Conservation (phyloP, 208 protist species). For the Crithidia bombi region DNA sequence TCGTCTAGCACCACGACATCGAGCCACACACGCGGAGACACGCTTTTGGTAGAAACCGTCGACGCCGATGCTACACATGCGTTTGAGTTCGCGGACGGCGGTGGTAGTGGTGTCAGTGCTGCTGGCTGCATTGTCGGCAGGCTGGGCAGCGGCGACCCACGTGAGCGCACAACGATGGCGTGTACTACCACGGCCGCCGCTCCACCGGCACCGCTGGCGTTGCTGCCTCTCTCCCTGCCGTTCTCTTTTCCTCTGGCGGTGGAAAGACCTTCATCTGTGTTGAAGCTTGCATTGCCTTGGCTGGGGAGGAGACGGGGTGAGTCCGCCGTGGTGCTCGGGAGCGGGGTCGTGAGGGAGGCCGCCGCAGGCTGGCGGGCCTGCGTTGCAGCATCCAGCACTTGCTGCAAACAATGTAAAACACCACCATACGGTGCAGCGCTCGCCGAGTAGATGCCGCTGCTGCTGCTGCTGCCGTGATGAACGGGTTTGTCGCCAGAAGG, state of each 20-base stretch:
- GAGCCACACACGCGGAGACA: slow-evolving; percentile 2
- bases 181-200: slow-evolving; percentile 31
- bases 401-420: slow-evolving; percentile 3
- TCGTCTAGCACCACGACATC: slow-evolving; percentile 27
- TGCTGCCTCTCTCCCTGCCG: not conserved
- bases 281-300: not conserved
- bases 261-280: not conserved
- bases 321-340: not conserved
- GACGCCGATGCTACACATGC: too few species aligned
- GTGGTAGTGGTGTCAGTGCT: not conserved
- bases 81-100: too few species aligned
- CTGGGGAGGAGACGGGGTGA: not conserved
- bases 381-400: not conserved
- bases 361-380: not conserved
- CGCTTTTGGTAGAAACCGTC: not conserved
- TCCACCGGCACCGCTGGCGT: not conserved
- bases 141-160: not conserved
- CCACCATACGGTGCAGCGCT: not conserved
- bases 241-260: not conserved
- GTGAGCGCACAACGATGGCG: slow-evolving; percentile 55
- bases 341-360: not conserved
- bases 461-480: too few species aligned
- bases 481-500: not conserved
- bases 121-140: not conserved
- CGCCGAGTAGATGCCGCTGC: not conserved